Evolutionary conservation across 176 grass and related monocot species (phyloP).

Genomic region (Musa acuminata): DNA sequence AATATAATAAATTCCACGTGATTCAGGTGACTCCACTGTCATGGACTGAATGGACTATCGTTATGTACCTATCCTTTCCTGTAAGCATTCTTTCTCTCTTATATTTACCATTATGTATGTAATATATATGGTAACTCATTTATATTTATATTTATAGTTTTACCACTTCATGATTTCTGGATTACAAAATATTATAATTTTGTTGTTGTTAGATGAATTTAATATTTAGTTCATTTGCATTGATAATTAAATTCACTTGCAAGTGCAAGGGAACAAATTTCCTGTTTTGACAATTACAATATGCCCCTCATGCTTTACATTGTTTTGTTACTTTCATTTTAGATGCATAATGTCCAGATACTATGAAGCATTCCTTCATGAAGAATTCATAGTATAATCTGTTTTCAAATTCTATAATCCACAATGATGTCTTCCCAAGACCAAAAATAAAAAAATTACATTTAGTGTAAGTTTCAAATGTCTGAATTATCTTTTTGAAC

Average conservation of each 20-base stretch:
- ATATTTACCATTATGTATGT: neutral
- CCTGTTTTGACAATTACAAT: neutral
- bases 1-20: constrained; percentile 10
- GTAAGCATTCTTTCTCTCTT: constrained; percentile 50
- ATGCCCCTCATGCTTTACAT: too few relatives aligned
- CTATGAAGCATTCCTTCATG: neutral
- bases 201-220: neutral
- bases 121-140: neutral
- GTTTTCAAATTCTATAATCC: neutral
- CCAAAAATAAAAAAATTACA: neutral
- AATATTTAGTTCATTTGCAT: neutral
- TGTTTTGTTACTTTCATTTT: too few relatives aligned
- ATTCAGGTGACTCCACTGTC: constrained; percentile 89
- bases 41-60: constrained; percentile 80
- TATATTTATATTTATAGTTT: too few relatives aligned
- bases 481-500: too few relatives aligned
- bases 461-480: neutral
- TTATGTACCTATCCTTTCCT: constrained; percentile 90
- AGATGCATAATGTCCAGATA: neutral
- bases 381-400: neutral
- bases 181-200: neutral
- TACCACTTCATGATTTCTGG: neutral
- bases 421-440: neutral
- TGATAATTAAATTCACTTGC: too few relatives aligned
- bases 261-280: neutral